Conservation (phyloP, 805 yeast genomes). For the Candida nemodendra region DNA sequence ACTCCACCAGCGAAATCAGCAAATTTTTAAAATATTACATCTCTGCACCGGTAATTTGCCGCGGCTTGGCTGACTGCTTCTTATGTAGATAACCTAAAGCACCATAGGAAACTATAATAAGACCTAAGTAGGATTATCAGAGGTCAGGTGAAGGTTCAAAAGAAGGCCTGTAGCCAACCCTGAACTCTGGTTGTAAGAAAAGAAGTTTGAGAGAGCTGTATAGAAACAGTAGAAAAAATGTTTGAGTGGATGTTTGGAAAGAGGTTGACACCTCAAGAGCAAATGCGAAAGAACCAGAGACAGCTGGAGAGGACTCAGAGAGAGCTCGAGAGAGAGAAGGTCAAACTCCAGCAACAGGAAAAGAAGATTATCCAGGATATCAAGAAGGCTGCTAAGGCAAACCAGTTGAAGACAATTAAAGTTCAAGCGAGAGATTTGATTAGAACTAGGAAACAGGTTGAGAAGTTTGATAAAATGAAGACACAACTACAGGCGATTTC, state of each 20-base stretch:
- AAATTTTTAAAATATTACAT: no score
- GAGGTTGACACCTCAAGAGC: conserved; percentile 90
- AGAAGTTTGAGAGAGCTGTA: no score
- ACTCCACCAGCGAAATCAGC: no score
- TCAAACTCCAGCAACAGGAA: conserved; percentile 86
- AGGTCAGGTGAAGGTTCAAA: no score
- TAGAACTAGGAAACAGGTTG: conserved; percentile 78
- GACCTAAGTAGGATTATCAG: no score
- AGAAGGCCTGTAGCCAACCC: no score
- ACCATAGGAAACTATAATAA: no score
- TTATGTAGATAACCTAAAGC: no score
- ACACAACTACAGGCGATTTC: conserved; percentile 95
- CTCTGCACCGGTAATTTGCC: no score
- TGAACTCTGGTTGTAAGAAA: no score
- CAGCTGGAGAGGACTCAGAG: conserved; percentile 93
- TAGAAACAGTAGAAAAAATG: no score
- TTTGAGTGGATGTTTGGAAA: conserved; percentile 97
- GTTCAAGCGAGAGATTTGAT: conserved; percentile 95
- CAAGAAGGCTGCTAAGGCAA: conserved; percentile 86
- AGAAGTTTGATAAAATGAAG: conserved; percentile 89
- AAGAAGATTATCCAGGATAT: conserved; percentile 83
- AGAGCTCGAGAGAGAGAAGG: conserved; percentile 84
- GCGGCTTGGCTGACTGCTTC: no score
- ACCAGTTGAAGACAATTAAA: conserved; percentile 85
- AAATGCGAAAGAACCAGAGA: conserved; percentile 91